These are phyloP conservation scores for Fusarium drepaniforme DNA, from an alignment of 2,329 filamentous ascomycete genomes.

Conservation along the genomic window DNA sequence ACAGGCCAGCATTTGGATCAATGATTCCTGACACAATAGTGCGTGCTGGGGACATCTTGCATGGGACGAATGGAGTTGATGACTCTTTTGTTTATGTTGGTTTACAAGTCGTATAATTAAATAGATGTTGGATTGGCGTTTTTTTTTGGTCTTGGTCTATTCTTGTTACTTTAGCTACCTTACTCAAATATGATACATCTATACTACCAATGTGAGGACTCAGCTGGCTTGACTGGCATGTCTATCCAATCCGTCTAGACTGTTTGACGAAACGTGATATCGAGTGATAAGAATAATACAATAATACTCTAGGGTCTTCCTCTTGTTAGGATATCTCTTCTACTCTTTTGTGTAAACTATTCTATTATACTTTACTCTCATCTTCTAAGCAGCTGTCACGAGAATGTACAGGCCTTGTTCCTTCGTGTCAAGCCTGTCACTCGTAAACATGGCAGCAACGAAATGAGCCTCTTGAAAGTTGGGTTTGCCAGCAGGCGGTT, in stretches of 20 bases:
- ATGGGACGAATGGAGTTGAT: conserved; percentile 42
- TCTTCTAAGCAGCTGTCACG: no score
- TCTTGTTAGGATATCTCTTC: neutral
- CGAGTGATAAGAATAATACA: neutral
- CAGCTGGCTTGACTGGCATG: neutral
- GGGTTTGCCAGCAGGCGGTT: no score
- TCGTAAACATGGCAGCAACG: no score
- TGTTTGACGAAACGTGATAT: neutral
- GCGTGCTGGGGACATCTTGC: conserved; percentile 23
- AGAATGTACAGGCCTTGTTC: no score
- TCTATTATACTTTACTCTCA: no score
- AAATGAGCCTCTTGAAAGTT: no score
- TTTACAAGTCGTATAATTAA: conserved; percentile 23
- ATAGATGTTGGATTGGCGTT: conserved; percentile 38
- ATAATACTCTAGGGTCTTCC: neutral
- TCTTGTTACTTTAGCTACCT: neutral
- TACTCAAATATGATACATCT: neutral
- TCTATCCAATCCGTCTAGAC: neutral
- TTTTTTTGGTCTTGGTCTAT: conserved; percentile 8
- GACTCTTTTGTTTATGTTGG: conserved; percentile 24
- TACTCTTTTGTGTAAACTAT: neutral
- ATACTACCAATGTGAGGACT: neutral
- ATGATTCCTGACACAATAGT: neutral
- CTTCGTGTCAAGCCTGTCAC: no score
- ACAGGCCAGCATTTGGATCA: conserved; percentile 7